Conservation (phyloP, 1,139 yeast genomes). For the Debaryomyces psychrophilus region DNA sequence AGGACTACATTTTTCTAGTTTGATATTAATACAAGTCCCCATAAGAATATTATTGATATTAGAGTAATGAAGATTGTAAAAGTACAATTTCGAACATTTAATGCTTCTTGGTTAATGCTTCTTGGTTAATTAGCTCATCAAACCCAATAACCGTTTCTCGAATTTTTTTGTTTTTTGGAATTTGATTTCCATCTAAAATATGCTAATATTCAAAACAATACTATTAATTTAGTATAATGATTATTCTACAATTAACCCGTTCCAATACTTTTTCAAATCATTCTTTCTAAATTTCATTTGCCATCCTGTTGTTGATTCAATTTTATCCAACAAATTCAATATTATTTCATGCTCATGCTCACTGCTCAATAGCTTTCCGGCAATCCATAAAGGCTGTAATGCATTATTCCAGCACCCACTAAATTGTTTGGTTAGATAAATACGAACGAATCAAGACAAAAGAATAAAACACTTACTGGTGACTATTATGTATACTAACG, state of each 20-base stretch:
- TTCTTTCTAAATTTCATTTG: constrained; percentile 25
- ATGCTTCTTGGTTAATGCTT: too few relatives aligned
- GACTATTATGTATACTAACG: constrained; percentile 38
- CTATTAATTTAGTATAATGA: neutral
- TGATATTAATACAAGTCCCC: too few relatives aligned
- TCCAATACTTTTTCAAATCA: constrained; percentile 38
- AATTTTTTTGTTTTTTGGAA: too few relatives aligned
- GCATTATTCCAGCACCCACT: constrained; percentile 43
- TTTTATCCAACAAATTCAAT: constrained; percentile 29
- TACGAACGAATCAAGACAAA: neutral
- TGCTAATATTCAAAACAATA: neutral
- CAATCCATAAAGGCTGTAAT: constrained; percentile 43
- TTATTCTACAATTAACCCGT: constrained; percentile 10
- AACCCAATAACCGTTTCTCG: too few relatives aligned
- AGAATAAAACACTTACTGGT: constrained; percentile 19
- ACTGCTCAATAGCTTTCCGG: constrained; percentile 42
- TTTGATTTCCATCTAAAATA: neutral
- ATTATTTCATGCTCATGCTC: constrained; percentile 38
- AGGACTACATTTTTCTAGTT: neutral
- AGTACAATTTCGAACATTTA: too few relatives aligned
- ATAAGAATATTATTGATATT: neutral
- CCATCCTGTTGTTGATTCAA: constrained; percentile 43
- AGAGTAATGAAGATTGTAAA: too few relatives aligned
- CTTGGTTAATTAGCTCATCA: too few relatives aligned
- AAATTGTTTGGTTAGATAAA: constrained; percentile 4